These are phyloP conservation scores for Clohesyomyces aquaticus DNA, from an alignment of 495 filamentous ascomycete genomes.

Conservation along the genomic window DNA sequence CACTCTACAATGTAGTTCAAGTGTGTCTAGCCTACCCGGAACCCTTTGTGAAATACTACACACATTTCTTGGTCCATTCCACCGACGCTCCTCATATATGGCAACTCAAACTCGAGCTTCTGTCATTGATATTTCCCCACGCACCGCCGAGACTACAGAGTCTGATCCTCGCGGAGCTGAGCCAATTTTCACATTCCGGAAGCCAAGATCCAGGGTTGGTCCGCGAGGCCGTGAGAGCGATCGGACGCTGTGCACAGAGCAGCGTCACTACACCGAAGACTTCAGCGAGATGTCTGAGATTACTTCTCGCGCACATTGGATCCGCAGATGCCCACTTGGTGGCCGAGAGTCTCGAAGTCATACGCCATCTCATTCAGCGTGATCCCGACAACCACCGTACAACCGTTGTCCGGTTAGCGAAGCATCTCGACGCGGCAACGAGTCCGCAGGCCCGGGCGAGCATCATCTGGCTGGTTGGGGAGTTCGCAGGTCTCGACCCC, in stretches of 20 bases:
- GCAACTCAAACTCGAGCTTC: constrained; percentile 86
- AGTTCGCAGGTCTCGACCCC: constrained; percentile 78
- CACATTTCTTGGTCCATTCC: constrained; percentile 82
- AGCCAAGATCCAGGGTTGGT: constrained; percentile 74
- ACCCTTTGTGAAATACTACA: constrained; percentile 78
- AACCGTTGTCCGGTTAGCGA: constrained; percentile 89
- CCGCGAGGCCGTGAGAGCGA: constrained; percentile 84
- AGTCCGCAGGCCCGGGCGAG: constrained; percentile 85
- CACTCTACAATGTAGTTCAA: constrained; percentile 89
- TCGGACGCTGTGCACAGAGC: constrained; percentile 86
- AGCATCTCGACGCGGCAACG: constrained; percentile 81
- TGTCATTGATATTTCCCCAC: constrained; percentile 87
- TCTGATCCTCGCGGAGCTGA: constrained; percentile 86
- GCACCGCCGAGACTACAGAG: constrained; percentile 74
- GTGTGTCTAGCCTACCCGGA: constrained; percentile 74
- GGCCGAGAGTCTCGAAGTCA: constrained; percentile 87
- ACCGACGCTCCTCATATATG: constrained; percentile 83
- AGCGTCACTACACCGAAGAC: constrained; percentile 51
- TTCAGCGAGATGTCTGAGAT: constrained; percentile 69
- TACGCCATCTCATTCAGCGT: constrained; percentile 93
- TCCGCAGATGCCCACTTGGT: constrained; percentile 83
- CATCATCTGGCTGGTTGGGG: constrained; percentile 96
- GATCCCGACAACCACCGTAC: constrained; percentile 72
- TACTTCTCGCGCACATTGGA: constrained; percentile 82
- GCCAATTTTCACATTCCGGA: constrained; percentile 78